Conservation (phyloP, 2,329 filamentous ascomycete genomes). For the Emmonsiellopsis sp. region DNA sequence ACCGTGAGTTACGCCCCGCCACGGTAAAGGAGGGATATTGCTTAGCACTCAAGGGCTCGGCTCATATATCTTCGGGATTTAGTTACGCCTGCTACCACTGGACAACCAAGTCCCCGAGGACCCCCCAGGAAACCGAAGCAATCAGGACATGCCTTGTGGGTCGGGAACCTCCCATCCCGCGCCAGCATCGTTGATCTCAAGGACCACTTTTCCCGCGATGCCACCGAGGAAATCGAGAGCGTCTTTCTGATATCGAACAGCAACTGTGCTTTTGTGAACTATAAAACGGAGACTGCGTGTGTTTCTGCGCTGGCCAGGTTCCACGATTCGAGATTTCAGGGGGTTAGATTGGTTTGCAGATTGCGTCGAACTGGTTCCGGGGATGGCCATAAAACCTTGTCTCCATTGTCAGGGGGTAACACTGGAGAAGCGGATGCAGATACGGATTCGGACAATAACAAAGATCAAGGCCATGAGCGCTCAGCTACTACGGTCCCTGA, state of each 20-base stretch:
- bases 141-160: conserved; percentile 85
- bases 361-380: conserved; percentile 49
- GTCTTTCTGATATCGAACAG: conserved; percentile 93
- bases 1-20: not conserved
- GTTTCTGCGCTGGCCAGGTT: conserved; percentile 69
- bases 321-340: conserved; percentile 83
- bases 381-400: conserved; percentile 47
- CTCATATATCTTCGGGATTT: not conserved
- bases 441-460: not conserved
- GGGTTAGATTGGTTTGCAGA: conserved; percentile 76
- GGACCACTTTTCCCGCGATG: conserved; percentile 76
- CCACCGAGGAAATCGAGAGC: conserved; percentile 68
- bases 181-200: conserved; percentile 78
- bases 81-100: conserved; percentile 7
- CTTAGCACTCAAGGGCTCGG: not conserved
- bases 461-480: not conserved
- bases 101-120: conserved; percentile 44
- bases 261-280: conserved; percentile 96
- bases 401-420: conserved; percentile 19
- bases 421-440: not conserved
- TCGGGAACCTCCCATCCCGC: conserved; percentile 83
- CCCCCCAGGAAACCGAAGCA: conserved; percentile 58
- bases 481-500: conserved; percentile 45
- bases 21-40: not conserved
- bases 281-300: conserved; percentile 70